A percentile compares a stretch with the other conserved stretches of the same genome.
phyloP scores from a whole-genome alignment of 805 yeast species.

The Ogataea methylovora region DNA sequence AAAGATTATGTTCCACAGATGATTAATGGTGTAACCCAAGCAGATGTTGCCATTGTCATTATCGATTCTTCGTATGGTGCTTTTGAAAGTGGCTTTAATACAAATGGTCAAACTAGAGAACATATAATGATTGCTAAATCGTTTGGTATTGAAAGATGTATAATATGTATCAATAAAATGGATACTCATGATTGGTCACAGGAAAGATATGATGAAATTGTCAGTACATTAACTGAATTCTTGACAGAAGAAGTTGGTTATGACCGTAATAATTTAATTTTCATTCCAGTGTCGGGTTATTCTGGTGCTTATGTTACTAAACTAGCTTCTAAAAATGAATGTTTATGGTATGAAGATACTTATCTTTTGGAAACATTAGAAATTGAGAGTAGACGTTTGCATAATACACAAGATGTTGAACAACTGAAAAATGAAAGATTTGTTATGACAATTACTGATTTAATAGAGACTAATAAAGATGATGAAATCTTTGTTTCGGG shows the following conservation, averaged over 20 bases:
- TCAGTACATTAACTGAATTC: conserved; percentile 39
- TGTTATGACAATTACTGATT: conserved; percentile 57
- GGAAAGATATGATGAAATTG: conserved; percentile 44
- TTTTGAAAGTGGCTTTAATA: conserved; percentile 60
- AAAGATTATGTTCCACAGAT: conserved; percentile 77
- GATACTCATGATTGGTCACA: conserved; percentile 56
- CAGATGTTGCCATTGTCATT: conserved; percentile 67
- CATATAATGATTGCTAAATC: conserved; percentile 63
- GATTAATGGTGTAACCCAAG: conserved; percentile 78
- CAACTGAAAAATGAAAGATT: conserved; percentile 31
- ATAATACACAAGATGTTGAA: conserved; percentile 11
- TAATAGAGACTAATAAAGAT: conserved; percentile 37
- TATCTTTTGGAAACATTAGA: conserved; percentile 36
- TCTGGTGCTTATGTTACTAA: conserved; percentile 59
- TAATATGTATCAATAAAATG: conserved; percentile 65
- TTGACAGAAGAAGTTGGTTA: conserved; percentile 50
- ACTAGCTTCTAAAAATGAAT: conserved; percentile 18
- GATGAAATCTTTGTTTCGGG: conserved; percentile 54
- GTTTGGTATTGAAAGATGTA: conserved; percentile 53
- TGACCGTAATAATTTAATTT: conserved; percentile 28
- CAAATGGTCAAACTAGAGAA: conserved; percentile 73
- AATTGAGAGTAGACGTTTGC: conserved; percentile 17
- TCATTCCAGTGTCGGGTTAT: conserved; percentile 65
- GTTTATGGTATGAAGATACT: conserved; percentile 35
- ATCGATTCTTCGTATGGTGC: conserved; percentile 61